Evolutionary conservation across 1,139 yeast genomes (phyloP), one percentile per base, ranked within the genome.

Genomic region (Torulaspora pretoriensis): DNA sequence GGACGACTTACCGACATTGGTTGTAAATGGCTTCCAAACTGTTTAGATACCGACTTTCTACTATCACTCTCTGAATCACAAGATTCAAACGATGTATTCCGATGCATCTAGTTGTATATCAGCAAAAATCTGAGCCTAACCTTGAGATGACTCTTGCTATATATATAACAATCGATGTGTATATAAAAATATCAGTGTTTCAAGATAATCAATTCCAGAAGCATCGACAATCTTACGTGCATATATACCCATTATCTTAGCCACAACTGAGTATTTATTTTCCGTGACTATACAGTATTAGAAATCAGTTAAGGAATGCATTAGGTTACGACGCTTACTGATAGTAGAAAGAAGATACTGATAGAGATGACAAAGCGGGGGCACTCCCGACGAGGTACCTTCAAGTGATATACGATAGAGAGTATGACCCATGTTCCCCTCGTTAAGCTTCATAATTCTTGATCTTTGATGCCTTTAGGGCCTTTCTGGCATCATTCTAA

Each of bases 11-110:
- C 43, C 10, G 41, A 37, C 40, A 43, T 38, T 16, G 49, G 49
- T 16, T 43, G 49, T 27, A 46, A 23, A 35, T 46, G 47, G 12
- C 25, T 19, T 3, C 46, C 46, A 38, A 43, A 43, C 9, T 43
- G 46, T 13, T 35, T 43, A 19, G 22, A 19, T 19, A 19, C 22
- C 22, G 46, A 39, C 37, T 33, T 39, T 34, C 35, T 35, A 3
- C 34, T 27, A 22, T 33, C 35, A 24, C 16, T 13, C 17, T 33
- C 43, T 12, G 34, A 26, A 9, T 41, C 44, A 25, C 19, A 25
- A 7, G 44, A 41, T 30, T 38, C 42, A 10, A 39, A 28, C n/a
- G 41, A 40, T 9, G 31, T 25, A 22, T 35, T 43, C 22, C 42
- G 31, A 30, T 43, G 40, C 40, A 43, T 35, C 17, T 5, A 29